Evolutionary conservation across 495 filamentous ascomycete species (phyloP).

Genomic region (Amniculicola lignicola): DNA sequence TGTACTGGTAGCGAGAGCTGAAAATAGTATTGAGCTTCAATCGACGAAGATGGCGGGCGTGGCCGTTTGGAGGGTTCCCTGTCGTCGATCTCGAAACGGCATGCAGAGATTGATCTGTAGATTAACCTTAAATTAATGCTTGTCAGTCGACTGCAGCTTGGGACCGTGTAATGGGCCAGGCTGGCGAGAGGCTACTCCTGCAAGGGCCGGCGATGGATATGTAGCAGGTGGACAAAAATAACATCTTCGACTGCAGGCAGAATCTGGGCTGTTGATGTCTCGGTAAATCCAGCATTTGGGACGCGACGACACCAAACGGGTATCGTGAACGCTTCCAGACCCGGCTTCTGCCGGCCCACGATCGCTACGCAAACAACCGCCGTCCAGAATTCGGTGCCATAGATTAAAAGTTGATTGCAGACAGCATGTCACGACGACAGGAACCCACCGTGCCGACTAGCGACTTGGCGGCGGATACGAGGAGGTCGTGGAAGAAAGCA

Average conservation of each 20-base stretch:
- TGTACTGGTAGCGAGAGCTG: conserved; percentile 30
- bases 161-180: conserved; percentile 5
- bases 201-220: conserved; percentile 26
- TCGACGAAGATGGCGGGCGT: conserved; percentile 12
- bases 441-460: conserved; percentile 8
- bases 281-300: conserved; percentile 14
- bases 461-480: conserved; percentile 14
- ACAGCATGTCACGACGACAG: conserved; percentile 9
- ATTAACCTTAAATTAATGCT: conserved; percentile 40
- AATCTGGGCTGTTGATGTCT: conserved; percentile 6
- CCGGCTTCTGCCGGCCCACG: conserved; percentile 5
- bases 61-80: conserved; percentile 15
- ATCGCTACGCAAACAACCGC: conserved; percentile 8
- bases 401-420: conserved; percentile 31
- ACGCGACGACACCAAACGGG: conserved; percentile 6
- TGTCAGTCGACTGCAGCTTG: conserved; percentile 20
- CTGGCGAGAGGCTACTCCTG: conserved; percentile 24
- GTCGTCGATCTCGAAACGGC: conserved; percentile 35
- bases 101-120: conserved; percentile 34
- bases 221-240: conserved; percentile 26
- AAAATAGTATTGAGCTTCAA: conserved; percentile 25
- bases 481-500: neutral
- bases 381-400: conserved; percentile 3
- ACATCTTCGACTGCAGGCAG: conserved; percentile 15
- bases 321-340: conserved; percentile 28